These are phyloP conservation scores for Raffaelea albimanens DNA, from an alignment of 2,329 filamentous ascomycete genomes.

Conservation along the genomic window DNA sequence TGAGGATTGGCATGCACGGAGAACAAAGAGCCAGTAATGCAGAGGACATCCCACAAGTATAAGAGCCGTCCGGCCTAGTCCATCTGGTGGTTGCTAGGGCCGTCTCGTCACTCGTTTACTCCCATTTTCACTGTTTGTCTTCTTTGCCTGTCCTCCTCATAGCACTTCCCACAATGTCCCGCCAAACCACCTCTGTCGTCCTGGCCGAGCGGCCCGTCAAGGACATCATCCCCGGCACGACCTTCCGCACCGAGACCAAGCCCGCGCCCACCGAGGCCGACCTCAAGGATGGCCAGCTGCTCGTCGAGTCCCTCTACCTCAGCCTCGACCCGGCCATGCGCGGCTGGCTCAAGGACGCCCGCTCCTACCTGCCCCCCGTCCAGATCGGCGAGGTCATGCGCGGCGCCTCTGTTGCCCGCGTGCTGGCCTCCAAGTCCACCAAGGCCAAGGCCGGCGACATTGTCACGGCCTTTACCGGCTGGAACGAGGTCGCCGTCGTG, in stretches of 20 bases:
- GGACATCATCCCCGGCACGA: conserved; percentile 54
- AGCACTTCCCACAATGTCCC: conserved; percentile 7
- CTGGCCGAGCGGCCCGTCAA: conserved; percentile 55
- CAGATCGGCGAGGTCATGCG: conserved; percentile 52
- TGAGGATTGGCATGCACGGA: too few species aligned
- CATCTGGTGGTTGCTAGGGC: too few species aligned
- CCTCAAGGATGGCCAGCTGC: conserved; percentile 43
- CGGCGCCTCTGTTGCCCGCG: conserved; percentile 40
- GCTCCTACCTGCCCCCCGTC: conserved; percentile 49
- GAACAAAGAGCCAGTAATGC: too few species aligned
- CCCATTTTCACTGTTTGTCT: background rate
- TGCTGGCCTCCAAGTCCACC: conserved; percentile 37
- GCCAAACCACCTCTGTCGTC: conserved; percentile 31
- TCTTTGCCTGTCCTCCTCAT: background rate
- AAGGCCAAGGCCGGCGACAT: conserved; percentile 40
- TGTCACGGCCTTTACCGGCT: conserved; percentile 41
- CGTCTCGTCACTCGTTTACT: background rate
- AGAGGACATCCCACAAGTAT: too few species aligned
- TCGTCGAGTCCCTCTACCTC: conserved; percentile 41
- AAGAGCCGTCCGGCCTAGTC: too few species aligned
- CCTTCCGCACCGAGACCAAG: conserved; percentile 46
- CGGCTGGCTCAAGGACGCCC: conserved; percentile 45
- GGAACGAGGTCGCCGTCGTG: conserved; percentile 48
- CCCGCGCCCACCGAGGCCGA: conserved; percentile 38
- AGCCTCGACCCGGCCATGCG: conserved; percentile 56